A percentile compares a stretch with the other conserved stretches of the same genome.
Conservation (phyloP, 2,329 filamentous ascomycete species). For the Diaporthe sp. region DNA sequence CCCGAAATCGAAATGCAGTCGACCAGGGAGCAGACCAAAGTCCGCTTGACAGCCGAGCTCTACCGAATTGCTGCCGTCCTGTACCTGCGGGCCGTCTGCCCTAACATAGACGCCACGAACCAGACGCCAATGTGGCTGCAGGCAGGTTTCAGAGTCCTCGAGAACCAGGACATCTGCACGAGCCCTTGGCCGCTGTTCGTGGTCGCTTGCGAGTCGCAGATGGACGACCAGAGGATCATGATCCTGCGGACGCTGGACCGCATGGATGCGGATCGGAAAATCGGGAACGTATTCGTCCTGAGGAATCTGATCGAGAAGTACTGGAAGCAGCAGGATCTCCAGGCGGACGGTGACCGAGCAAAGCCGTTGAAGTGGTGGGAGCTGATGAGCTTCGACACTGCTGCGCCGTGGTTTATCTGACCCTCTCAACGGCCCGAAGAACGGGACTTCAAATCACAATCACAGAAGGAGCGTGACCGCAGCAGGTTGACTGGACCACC, state of each 20-base stretch:
- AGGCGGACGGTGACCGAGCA: constrained; percentile 48
- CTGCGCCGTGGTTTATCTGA: constrained; percentile 54
- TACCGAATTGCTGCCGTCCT: constrained; percentile 60
- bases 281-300: constrained; percentile 61
- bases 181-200: constrained; percentile 65
- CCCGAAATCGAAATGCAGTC: constrained; percentile 45
- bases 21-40: constrained; percentile 48
- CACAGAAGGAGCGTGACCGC: background rate
- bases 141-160: constrained; percentile 54
- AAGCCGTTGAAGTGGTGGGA: constrained; percentile 56
- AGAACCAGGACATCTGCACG: constrained; percentile 57
- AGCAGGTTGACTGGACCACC: background rate
- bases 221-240: constrained; percentile 57
- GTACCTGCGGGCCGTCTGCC: constrained; percentile 49
- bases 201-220: constrained; percentile 59
- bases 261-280: constrained; percentile 58
- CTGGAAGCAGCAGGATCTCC: constrained; percentile 62
- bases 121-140: constrained; percentile 49
- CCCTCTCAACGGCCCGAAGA: background rate
- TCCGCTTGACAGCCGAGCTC: constrained; percentile 61
- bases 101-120: constrained; percentile 46
- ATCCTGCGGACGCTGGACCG: constrained; percentile 57
- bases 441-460: background rate
- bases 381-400: constrained; percentile 52
- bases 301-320: constrained; percentile 58